Percentiles rank a stretch among this genome's conserved stretches.
Evolutionary conservation across 306 rosid genomes (phyloP).

Genomic region (Quercus gilva): DNA sequence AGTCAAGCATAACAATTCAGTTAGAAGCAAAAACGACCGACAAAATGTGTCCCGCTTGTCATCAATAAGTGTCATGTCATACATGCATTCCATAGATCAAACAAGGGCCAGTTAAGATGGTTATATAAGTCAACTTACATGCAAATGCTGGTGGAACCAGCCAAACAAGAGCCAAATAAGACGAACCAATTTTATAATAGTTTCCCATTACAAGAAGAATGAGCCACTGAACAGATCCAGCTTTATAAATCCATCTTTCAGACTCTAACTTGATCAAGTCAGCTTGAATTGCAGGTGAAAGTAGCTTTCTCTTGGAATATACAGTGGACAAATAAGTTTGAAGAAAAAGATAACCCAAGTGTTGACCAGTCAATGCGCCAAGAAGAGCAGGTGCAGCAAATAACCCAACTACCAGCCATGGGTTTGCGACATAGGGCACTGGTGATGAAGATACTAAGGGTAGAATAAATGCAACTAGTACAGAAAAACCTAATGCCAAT

Average conservation of each 20-base stretch:
- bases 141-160: conserved; percentile 89
- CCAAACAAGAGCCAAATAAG: conserved; percentile 95
- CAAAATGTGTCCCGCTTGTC: background rate
- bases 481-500: conserved; percentile 61
- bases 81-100: conserved; percentile 11
- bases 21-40: background rate
- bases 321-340: conserved; percentile 49
- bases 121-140: conserved; percentile 48
- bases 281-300: conserved; percentile 46
- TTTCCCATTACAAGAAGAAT: conserved; percentile 73
- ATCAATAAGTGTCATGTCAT: background rate
- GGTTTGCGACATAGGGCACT: conserved; percentile 81
- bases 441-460: conserved; percentile 71
- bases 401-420: conserved; percentile 82
- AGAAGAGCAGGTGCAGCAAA: conserved; percentile 90
- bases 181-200: conserved; percentile 76
- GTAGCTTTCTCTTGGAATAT: conserved; percentile 50
- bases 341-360: conserved; percentile 76
- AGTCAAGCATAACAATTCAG: conserved; percentile 19
- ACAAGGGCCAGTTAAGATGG: conserved; percentile 26
- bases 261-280: conserved; percentile 72
- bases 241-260: conserved; percentile 97
- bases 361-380: conserved; percentile 87
- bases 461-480: conserved; percentile 55
- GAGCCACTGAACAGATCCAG: conserved; percentile 95